These are phyloP conservation scores for Lonicera japonica DNA, from an alignment of 129 eudicot genomes.

Conservation along the genomic window DNA sequence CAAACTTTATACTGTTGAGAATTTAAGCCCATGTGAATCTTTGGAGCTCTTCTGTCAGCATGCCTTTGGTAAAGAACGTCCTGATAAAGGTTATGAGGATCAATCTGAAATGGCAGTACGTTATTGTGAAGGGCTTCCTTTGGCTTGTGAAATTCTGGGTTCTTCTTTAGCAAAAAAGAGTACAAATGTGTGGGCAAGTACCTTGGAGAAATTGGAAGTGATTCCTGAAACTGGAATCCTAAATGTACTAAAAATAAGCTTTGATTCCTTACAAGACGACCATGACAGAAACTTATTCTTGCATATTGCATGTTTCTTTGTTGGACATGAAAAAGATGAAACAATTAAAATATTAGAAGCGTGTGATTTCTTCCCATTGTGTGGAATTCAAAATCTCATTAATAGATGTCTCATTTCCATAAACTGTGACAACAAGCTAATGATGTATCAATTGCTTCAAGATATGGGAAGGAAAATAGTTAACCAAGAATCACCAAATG, in stretches of 20 bases:
- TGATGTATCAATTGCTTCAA: constrained; percentile 30
- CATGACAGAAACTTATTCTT: constrained; percentile 20
- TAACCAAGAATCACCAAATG: constrained; percentile 16
- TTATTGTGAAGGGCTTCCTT: constrained; percentile 30
- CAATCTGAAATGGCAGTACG: neutral
- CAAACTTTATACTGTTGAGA: neutral
- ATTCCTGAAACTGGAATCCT: neutral
- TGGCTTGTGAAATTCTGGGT: constrained; percentile 26
- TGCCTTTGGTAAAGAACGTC: constrained; percentile 24
- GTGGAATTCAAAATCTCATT: constrained; percentile 25
- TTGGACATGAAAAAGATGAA: constrained; percentile 8
- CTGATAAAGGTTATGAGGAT: constrained; percentile 5
- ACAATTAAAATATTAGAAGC: constrained; percentile 18
- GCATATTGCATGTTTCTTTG: constrained; percentile 37
- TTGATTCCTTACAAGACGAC: constrained; percentile 5
- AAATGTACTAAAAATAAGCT: constrained; percentile 17
- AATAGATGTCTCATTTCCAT: constrained; percentile 24
- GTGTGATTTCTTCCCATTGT: constrained; percentile 9
- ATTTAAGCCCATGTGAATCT: constrained; percentile 20
- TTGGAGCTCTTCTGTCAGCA: constrained; percentile 25
- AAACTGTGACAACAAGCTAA: neutral
- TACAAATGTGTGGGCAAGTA: constrained; percentile 12
- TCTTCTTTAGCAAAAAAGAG: constrained; percentile 7
- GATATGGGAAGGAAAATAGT: constrained; percentile 26
- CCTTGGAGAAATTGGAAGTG: constrained; percentile 8